Percentiles rank a stretch among this genome's conserved stretches.
Conservation (phyloP, 2,329 filamentous ascomycete genomes). For the Calonectria hawksworthii region DNA sequence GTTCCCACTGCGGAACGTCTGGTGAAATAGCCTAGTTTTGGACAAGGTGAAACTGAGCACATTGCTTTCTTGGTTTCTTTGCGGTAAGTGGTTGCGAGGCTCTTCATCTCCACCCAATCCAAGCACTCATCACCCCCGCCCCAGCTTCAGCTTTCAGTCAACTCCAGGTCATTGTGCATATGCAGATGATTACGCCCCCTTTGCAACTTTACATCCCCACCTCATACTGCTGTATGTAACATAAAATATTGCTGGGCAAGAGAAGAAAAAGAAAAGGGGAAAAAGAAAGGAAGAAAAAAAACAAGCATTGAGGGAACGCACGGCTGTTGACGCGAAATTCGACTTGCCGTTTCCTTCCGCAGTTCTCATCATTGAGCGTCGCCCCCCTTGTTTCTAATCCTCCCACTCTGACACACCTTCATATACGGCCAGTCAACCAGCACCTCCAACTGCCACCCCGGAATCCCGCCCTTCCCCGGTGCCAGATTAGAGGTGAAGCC, state of each 20-base stretch:
- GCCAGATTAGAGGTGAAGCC: conserved; percentile 28
- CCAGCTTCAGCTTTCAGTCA: conserved; percentile 25
- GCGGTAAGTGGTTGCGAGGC: conserved; percentile 14
- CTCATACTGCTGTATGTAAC: neutral
- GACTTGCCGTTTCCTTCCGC: conserved; percentile 30
- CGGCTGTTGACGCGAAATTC: conserved; percentile 16
- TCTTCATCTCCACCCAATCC: conserved; percentile 16
- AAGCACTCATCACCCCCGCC: conserved; percentile 12
- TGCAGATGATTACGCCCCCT: conserved; percentile 14
- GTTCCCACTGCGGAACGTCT: conserved; percentile 3
- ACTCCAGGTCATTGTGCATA: conserved; percentile 29
- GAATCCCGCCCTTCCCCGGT: conserved; percentile 30
- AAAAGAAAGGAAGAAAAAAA: conserved; percentile 2
- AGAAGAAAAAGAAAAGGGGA: neutral
- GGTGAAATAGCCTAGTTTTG: neutral
- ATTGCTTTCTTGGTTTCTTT: neutral
- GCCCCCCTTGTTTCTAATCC: conserved; percentile 23
- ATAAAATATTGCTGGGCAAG: neutral
- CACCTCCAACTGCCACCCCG: conserved; percentile 20
- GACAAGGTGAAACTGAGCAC: conserved; percentile 5
- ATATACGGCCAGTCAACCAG: conserved; percentile 18
- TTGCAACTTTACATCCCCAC: conserved; percentile 1
- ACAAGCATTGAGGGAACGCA: conserved; percentile 9
- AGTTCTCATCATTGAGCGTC: neutral
- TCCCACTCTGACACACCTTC: conserved; percentile 10